phyloP scores from a whole-genome alignment of 2,329 filamentous ascomycete genomes.

The Hawksworthiomyces lignivorus region DNA sequence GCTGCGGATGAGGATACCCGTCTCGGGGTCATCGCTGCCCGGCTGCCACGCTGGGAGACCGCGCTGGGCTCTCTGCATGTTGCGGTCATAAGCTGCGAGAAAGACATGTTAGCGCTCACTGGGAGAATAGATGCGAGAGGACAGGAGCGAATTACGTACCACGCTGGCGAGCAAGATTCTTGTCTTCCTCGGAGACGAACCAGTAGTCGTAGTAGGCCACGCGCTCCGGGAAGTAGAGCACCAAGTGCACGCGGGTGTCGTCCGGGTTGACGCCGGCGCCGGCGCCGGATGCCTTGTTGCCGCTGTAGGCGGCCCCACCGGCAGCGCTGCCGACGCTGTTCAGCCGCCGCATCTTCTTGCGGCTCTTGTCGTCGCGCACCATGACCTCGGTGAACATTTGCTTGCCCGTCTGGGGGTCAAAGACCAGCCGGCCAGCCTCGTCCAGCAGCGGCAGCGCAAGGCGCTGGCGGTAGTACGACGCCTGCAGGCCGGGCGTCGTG shows the following conservation, averaged over 20 bases:
- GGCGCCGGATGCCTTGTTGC: neutral
- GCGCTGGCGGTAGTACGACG: slow-evolving; percentile 18
- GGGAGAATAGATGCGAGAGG: slow-evolving; percentile 2
- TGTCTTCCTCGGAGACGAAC: slow-evolving; percentile 18
- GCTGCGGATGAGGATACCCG: slow-evolving; percentile 15
- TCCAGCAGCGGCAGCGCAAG: slow-evolving; percentile 17
- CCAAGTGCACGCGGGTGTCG: slow-evolving; percentile 16
- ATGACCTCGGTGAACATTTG: slow-evolving; percentile 18
- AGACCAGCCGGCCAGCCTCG: slow-evolving; percentile 14
- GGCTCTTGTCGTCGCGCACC: slow-evolving; percentile 19
- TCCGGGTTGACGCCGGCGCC: slow-evolving; percentile 1
- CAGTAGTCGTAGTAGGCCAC: slow-evolving; percentile 18
- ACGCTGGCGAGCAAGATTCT: slow-evolving; percentile 15
- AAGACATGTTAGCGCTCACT: neutral
- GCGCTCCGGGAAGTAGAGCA: slow-evolving; percentile 19
- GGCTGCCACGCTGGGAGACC: slow-evolving; percentile 17
- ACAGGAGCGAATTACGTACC: slow-evolving; percentile 7
- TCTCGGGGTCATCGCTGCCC: slow-evolving; percentile 16
- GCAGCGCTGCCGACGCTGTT: neutral
- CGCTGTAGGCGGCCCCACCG: neutral
- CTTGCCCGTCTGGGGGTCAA: slow-evolving; percentile 15
- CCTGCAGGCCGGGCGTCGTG: slow-evolving; percentile 17
- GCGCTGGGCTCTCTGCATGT: slow-evolving; percentile 14
- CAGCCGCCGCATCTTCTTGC: slow-evolving; percentile 12
- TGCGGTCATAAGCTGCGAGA: slow-evolving; percentile 15